Evolutionary conservation across 148 eudicot species (phyloP).

Genomic region (Drosera capensis): DNA sequence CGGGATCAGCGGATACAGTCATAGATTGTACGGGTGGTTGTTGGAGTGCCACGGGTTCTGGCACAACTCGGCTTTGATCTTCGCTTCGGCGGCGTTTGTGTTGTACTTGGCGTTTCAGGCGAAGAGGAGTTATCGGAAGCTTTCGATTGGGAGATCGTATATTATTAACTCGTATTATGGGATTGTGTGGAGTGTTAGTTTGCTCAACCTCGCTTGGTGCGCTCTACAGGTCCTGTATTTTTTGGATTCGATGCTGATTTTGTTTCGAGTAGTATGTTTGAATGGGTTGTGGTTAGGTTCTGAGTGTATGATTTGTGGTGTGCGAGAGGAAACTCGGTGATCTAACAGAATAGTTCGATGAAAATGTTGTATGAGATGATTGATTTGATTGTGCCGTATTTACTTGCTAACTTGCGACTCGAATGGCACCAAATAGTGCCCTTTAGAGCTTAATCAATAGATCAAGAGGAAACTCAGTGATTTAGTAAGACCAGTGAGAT

Average conservation of each 20-base stretch:
- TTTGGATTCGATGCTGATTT: no score
- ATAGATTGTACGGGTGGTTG: constrained; percentile 26
- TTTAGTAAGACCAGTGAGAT: no score
- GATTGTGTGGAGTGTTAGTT: constrained; percentile 47
- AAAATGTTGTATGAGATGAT: no score
- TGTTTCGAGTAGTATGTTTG: not conserved
- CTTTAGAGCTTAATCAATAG: no score
- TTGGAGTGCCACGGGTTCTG: constrained; percentile 50
- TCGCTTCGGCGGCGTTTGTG: constrained; percentile 37
- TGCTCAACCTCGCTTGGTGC: constrained; percentile 68
- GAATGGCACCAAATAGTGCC: no score
- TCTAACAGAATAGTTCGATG: no score
- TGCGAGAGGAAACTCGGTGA: no score
- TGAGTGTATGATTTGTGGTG: not conserved
- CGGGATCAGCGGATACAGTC: constrained; percentile 6
- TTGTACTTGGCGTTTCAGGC: constrained; percentile 44
- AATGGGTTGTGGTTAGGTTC: not conserved
- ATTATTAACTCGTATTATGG: constrained; percentile 51
- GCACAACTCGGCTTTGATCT: constrained; percentile 41
- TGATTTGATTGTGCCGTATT: no score
- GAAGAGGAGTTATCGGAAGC: constrained; percentile 35
- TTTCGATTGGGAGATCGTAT: constrained; percentile 40
- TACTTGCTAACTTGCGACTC: no score
- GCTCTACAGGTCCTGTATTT: constrained; percentile 41
- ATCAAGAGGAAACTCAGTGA: no score